Evolutionary conservation across 2,329 filamentous ascomycete genomes (phyloP), one percentile per base, ranked within the genome.

Genomic region (Mollisia scopiformis): DNA sequence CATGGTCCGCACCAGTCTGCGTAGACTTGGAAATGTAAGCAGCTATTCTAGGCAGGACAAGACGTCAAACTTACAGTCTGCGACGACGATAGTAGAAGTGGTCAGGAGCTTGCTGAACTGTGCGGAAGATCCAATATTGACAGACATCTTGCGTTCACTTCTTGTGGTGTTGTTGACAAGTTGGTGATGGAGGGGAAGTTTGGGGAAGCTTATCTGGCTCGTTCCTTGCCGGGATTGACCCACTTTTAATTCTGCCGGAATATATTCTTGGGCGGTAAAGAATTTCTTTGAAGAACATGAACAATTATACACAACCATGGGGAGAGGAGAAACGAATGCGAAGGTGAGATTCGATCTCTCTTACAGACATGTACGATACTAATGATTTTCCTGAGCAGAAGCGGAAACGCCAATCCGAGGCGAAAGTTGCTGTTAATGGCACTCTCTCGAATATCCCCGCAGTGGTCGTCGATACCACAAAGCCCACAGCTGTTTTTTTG

Each of bases 1-100:
- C 93, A 97, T 72, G 94, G 93, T 59, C 89, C 90, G 76, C 93
- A 98, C 91, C 92, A 97, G 78, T 96, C 91, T 75, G 94, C 94
- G 74, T 95, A 96, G 83, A 97, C 92, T 96, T 70, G 27, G 39
- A 13, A 41, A 55, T 62, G 67, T 74, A 73, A 76, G 69, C 31
- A 55, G 66, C 56, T 67, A 67, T 51, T 61, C 62, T 53, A 64
- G 61, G 46, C 43, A 49, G 46, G 30, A 68, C 57, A 61, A 55
- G 57, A 70, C 62, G 67, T 47, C 28, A 37, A 10, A 79, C 87
- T 78, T 84, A 96, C 93, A 98, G 79, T 98, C 95, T 70, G 92
- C 86, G 63, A 99, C 85, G 58, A 97, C 92, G 63, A 97, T 85
- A 70, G 85, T 87, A 58, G 90, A 92, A 55, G 87, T 87, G 57